These are phyloP conservation scores for Arabidopsis arenosa DNA, from an alignment of 345 rosid genomes.

Conservation along the genomic window DNA sequence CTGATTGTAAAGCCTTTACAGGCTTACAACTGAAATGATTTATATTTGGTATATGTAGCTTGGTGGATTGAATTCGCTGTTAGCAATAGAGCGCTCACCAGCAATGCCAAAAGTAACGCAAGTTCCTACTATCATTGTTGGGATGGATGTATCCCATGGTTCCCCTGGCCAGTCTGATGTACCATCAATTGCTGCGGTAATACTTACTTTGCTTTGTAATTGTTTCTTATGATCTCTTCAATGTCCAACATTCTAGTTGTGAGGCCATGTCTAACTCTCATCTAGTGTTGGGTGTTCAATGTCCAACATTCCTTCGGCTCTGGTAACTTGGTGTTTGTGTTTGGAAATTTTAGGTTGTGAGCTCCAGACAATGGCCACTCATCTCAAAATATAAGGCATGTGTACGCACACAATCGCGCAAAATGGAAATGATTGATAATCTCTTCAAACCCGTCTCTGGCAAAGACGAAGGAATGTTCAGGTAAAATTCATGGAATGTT, in stretches of 20 bases:
- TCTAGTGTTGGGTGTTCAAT: background rate
- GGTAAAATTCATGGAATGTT: slow-evolving; percentile 44
- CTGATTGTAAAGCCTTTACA: slow-evolving; percentile 13
- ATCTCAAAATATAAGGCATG: slow-evolving; percentile 85
- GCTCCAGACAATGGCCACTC: slow-evolving; percentile 90
- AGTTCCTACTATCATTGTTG: slow-evolving; percentile 84
- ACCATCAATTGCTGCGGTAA: slow-evolving; percentile 95
- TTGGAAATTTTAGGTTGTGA: slow-evolving; percentile 55
- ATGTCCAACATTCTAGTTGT: background rate
- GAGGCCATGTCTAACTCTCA: background rate
- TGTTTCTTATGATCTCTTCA: slow-evolving; percentile 7
- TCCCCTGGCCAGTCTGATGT: slow-evolving; percentile 87
- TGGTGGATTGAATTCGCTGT: slow-evolving; percentile 83
- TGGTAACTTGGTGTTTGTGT: slow-evolving; percentile 14
- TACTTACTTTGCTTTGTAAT: slow-evolving; percentile 11
- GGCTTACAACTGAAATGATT: slow-evolving; percentile 1
- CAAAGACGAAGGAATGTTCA: slow-evolving; percentile 74
- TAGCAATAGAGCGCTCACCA: slow-evolving; percentile 70
- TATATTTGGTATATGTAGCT: slow-evolving; percentile 55
- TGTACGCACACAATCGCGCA: slow-evolving; percentile 88
- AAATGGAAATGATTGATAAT: slow-evolving; percentile 85
- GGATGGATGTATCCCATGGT: slow-evolving; percentile 98
- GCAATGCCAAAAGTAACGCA: slow-evolving; percentile 71
- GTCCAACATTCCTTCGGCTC: background rate
- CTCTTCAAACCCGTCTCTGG: slow-evolving; percentile 64